Evolutionary conservation across 2,329 filamentous ascomycete genomes (phyloP).

Genomic region (Tolypocladium album): DNA sequence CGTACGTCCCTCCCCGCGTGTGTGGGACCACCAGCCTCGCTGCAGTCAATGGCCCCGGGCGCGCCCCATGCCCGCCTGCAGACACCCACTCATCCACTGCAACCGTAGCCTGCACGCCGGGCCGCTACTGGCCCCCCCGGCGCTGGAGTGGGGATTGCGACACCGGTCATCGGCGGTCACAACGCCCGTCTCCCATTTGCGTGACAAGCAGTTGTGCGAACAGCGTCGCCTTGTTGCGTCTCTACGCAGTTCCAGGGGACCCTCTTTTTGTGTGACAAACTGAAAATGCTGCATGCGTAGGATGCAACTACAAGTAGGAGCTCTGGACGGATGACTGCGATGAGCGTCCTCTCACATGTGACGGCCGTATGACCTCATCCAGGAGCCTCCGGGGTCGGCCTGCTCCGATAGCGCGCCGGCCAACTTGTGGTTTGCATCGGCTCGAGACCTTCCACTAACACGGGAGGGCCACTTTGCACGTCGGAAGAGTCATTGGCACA

Average conservation of each 20-base stretch:
- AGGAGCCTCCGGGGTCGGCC: background rate
- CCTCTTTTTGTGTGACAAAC: background rate
- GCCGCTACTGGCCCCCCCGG: background rate
- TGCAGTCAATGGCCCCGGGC: background rate
- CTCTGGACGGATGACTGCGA: background rate
- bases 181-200: background rate
- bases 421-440: background rate
- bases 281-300: background rate
- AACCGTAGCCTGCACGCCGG: background rate
- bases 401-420: background rate
- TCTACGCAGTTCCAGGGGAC: background rate
- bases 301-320: background rate
- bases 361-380: background rate
- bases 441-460: background rate
- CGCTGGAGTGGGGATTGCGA: background rate
- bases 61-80: background rate
- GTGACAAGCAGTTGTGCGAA: background rate
- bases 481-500: background rate
- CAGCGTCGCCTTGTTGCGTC: background rate
- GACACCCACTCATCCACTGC: too few species aligned
- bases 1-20: background rate
- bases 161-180: background rate
- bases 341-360: background rate
- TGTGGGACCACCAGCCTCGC: background rate
- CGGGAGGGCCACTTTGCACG: background rate